A percentile compares a stretch with the other conserved stretches of the same genome.
Evolutionary conservation across 2,329 filamentous ascomycete species (phyloP).

Genomic region (Penicillium paneum): DNA sequence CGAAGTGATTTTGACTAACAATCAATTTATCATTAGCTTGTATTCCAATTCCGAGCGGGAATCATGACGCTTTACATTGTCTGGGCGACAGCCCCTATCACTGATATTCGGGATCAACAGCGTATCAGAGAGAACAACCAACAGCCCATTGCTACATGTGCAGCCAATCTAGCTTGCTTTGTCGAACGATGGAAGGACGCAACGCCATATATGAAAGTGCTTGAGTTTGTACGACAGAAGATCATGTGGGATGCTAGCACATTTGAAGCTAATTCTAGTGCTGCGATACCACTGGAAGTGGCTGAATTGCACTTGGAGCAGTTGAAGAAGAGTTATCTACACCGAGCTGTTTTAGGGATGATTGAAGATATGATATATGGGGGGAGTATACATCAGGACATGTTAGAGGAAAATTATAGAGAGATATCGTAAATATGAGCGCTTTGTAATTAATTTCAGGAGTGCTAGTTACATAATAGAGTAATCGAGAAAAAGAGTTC

Average conservation of each 20-base stretch:
- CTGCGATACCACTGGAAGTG: constrained; percentile 8
- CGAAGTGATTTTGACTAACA: not conserved
- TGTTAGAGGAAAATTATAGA: constrained; percentile 1
- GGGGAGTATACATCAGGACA: constrained; percentile 7
- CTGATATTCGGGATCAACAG: constrained; percentile 2
- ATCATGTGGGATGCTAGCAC: not conserved
- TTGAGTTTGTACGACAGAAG: constrained; percentile 20
- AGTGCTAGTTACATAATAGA: too few species aligned
- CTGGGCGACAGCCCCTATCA: constrained; percentile 17
- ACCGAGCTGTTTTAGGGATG: constrained; percentile 26
- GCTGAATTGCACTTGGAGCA: constrained; percentile 18
- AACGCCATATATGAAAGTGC: constrained; percentile 20
- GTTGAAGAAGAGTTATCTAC: constrained; percentile 24
- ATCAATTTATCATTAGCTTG: constrained; percentile 15
- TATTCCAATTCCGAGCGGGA: constrained; percentile 28
- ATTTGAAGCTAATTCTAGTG: not conserved
- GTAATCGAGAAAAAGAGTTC: not conserved
- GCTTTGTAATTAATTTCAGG: not conserved
- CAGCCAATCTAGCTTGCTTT: constrained; percentile 21
- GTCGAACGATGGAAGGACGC: constrained; percentile 25
- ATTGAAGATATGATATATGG: constrained; percentile 29
- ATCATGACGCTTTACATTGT: constrained; percentile 29
- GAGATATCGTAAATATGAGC: not conserved
- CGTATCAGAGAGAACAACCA: constrained; percentile 11
- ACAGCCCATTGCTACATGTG: constrained; percentile 22